phyloP scores from a whole-genome alignment of 2,329 filamentous ascomycete species.

The Colletotrichum camelliae region DNA sequence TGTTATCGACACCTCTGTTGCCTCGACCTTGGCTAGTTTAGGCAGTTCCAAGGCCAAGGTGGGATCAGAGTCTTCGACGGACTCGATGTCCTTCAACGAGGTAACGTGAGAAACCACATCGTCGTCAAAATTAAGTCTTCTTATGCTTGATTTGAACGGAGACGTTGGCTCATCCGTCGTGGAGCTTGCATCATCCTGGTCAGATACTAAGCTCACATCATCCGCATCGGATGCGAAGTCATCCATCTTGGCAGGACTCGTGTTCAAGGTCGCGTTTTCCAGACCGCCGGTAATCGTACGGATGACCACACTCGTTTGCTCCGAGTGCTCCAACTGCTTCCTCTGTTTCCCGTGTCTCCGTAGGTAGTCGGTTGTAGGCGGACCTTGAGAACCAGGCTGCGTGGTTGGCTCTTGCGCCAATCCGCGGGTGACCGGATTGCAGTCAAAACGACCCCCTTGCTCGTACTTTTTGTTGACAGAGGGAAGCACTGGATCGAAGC shows the following conservation, averaged over 20 bases:
- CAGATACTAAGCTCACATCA: constrained; percentile 58
- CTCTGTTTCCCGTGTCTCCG: constrained; percentile 50
- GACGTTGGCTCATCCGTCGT: constrained; percentile 55
- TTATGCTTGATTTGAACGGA: constrained; percentile 53
- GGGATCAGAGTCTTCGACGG: constrained; percentile 50
- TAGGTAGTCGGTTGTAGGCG: constrained; percentile 54
- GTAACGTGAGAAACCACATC: constrained; percentile 58
- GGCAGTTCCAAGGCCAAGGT: constrained; percentile 55
- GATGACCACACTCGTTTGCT: constrained; percentile 36
- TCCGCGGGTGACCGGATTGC: constrained; percentile 35
- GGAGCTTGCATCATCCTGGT: constrained; percentile 59
- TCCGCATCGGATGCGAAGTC: constrained; percentile 49
- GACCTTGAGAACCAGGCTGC: constrained; percentile 35
- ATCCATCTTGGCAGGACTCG: constrained; percentile 45
- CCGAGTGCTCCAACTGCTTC: constrained; percentile 34
- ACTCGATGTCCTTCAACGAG: constrained; percentile 55
- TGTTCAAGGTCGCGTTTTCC: constrained; percentile 37
- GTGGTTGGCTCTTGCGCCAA: constrained; percentile 31
- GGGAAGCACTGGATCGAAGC: constrained; percentile 58
- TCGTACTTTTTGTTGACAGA: constrained; percentile 65
- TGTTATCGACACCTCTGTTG: constrained; percentile 54
- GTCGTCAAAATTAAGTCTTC: constrained; percentile 51
- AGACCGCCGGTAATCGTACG: constrained; percentile 39
- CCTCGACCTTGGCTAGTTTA: constrained; percentile 51
- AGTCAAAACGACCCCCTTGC: constrained; percentile 60